Conservation (phyloP, 495 filamentous ascomycete genomes). For the Podospora appendiculata region DNA sequence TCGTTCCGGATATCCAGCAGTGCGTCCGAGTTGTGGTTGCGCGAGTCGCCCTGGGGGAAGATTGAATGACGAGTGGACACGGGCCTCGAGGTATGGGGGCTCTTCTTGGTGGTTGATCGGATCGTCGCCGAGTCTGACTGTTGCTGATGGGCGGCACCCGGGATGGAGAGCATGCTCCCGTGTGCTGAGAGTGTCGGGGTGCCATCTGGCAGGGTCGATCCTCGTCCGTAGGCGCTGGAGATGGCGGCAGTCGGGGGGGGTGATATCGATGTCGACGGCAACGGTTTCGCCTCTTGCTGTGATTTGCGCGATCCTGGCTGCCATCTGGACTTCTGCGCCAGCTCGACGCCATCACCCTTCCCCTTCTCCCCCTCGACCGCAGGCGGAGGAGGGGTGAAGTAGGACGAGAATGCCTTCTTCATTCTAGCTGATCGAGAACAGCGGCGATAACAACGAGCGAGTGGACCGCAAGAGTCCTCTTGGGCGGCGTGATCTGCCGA, state of each 20-base stretch:
- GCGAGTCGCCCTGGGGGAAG: conserved; percentile 39
- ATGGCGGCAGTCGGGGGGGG: not conserved
- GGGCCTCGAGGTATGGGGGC: not conserved
- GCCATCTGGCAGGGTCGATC: not conserved
- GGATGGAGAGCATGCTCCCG: not conserved
- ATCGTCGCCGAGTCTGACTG: conserved; percentile 5
- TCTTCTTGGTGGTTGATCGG: conserved; percentile 5
- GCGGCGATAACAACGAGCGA: too few relatives aligned
- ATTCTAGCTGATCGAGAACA: not conserved
- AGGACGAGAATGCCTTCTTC: conserved; percentile 20
- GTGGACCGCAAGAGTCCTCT: too few relatives aligned
- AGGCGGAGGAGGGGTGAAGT: conserved; percentile 9
- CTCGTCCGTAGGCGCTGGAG: not conserved
- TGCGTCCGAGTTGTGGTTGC: conserved; percentile 30
- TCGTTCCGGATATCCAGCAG: conserved; percentile 47
- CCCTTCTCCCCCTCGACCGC: not conserved
- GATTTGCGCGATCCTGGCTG: not conserved
- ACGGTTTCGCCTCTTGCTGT: not conserved
- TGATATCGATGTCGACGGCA: not conserved
- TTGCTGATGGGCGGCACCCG: conserved; percentile 3
- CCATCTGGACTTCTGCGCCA: not conserved
- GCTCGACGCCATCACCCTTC: not conserved
- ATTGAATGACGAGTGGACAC: conserved; percentile 24
- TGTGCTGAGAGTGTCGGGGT: not conserved
- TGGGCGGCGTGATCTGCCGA: too few relatives aligned